Conservation (phyloP, 768 basidiomycete species). For the Lactifluus subvellereus region DNA sequence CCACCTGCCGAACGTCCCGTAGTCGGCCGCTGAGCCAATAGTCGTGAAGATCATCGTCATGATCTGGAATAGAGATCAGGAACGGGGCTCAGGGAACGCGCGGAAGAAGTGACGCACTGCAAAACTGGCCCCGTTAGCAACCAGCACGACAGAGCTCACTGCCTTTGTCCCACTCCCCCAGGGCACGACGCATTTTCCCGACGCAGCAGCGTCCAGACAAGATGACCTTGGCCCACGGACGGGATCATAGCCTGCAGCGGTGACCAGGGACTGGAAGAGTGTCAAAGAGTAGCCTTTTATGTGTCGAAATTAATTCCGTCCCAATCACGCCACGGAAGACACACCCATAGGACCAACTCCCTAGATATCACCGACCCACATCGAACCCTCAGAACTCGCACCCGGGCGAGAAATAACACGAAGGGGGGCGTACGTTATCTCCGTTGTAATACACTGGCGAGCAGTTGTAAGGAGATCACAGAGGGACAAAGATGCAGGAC, state of each 20-base stretch:
- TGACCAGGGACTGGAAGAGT: constrained; percentile 65
- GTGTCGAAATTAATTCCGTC: not conserved
- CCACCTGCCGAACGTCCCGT: constrained; percentile 74
- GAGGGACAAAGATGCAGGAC: constrained; percentile 27
- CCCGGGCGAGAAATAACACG: not conserved
- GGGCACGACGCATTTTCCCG: constrained; percentile 71
- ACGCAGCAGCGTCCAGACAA: constrained; percentile 50
- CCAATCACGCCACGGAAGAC: constrained; percentile 4
- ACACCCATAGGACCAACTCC: constrained; percentile 57
- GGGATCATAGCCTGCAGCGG: constrained; percentile 70
- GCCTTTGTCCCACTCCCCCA: constrained; percentile 71
- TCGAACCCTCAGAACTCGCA: not conserved
- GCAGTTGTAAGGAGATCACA: constrained; percentile 1
- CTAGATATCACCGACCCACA: constrained; percentile 30
- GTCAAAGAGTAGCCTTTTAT: constrained; percentile 55
- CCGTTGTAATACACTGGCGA: constrained; percentile 73
- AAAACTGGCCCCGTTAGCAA: constrained; percentile 72
- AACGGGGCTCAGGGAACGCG: not conserved
- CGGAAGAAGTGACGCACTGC: constrained; percentile 40
- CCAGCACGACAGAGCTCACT: constrained; percentile 69
- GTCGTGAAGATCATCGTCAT: constrained; percentile 83
- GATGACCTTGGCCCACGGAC: constrained; percentile 62
- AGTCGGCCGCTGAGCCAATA: constrained; percentile 63
- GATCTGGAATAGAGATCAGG: constrained; percentile 35
- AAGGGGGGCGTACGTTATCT: constrained; percentile 51